Evolutionary conservation across 768 basidiomycete genomes (phyloP).

Genomic region (Guyanaporus albipodus): DNA sequence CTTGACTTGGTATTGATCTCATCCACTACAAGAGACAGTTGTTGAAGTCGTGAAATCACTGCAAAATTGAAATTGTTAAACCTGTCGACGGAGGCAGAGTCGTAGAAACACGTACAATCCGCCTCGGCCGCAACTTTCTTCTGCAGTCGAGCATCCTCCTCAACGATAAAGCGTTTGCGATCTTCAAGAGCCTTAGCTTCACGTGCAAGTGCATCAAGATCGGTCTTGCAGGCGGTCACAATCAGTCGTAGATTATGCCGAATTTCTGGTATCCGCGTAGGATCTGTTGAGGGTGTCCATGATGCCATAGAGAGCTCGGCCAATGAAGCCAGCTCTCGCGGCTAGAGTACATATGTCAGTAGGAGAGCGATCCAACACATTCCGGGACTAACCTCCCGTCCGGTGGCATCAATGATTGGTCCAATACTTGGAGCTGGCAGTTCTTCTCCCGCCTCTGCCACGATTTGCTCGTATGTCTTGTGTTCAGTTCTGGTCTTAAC

Average conservation of each 20-base stretch:
- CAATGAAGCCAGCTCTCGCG: conserved; percentile 83
- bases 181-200: conserved; percentile 85
- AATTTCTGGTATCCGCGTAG: conserved; percentile 91
- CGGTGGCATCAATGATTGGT: conserved; percentile 91
- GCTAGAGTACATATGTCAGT: conserved; percentile 40
- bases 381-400: conserved; percentile 68
- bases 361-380: neutral
- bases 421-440: conserved; percentile 57
- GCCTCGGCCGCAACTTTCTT: conserved; percentile 75
- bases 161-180: conserved; percentile 63
- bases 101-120: conserved; percentile 47
- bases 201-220: conserved; percentile 83
- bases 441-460: conserved; percentile 80
- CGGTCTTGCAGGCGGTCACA: conserved; percentile 72
- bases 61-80: conserved; percentile 3
- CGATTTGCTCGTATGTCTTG: conserved; percentile 95
- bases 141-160: conserved; percentile 67
- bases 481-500: conserved; percentile 83
- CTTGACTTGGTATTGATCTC: conserved; percentile 65
- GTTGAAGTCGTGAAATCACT: conserved; percentile 79
- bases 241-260: conserved; percentile 92
- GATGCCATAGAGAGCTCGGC: conserved; percentile 69
- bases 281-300: conserved; percentile 87
- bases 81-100: neutral
- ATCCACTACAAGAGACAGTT: conserved; percentile 69